Conservation (phyloP, 768 basidiomycete species). For the Suillus plorans region DNA sequence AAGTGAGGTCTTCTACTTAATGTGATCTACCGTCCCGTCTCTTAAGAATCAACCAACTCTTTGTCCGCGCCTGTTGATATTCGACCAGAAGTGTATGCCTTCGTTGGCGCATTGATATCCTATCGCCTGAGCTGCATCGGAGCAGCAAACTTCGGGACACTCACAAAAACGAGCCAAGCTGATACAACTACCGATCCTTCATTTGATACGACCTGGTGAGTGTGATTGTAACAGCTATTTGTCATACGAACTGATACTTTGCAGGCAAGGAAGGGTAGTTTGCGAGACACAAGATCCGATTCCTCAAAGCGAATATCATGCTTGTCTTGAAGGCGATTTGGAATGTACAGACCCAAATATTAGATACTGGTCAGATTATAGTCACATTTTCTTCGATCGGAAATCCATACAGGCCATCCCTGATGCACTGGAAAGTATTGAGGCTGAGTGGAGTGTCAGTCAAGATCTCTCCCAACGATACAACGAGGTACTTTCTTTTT, state of each 20-base stretch:
- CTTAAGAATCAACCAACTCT: slow-evolving; percentile 35
- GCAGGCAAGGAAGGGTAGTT: slow-evolving; percentile 50
- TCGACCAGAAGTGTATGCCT: slow-evolving; percentile 60
- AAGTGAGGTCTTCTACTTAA: background rate
- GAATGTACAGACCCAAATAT: slow-evolving; percentile 21
- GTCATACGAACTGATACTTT: background rate
- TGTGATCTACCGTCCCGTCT: slow-evolving; percentile 1
- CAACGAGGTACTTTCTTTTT: slow-evolving; percentile 46
- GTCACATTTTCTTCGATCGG: slow-evolving; percentile 56
- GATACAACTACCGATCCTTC: slow-evolving; percentile 36
- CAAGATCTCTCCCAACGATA: slow-evolving; percentile 51
- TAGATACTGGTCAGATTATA: slow-evolving; percentile 54
- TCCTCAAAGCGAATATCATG: slow-evolving; percentile 55
- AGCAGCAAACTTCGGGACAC: slow-evolving; percentile 65
- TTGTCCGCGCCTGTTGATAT: slow-evolving; percentile 64
- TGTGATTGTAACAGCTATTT: background rate
- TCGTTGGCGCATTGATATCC: background rate
- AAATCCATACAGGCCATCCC: slow-evolving; percentile 65
- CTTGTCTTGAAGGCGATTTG: slow-evolving; percentile 31
- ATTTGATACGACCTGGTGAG: slow-evolving; percentile 21
- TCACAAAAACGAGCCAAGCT: slow-evolving; percentile 31
- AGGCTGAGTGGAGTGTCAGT: slow-evolving; percentile 57
- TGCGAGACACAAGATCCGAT: slow-evolving; percentile 55
- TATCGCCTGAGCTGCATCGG: slow-evolving; percentile 8
- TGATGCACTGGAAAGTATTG: slow-evolving; percentile 47